Evolutionary conservation across 805 yeast genomes (phyloP).

Genomic region (Ogataea pignaliae): DNA sequence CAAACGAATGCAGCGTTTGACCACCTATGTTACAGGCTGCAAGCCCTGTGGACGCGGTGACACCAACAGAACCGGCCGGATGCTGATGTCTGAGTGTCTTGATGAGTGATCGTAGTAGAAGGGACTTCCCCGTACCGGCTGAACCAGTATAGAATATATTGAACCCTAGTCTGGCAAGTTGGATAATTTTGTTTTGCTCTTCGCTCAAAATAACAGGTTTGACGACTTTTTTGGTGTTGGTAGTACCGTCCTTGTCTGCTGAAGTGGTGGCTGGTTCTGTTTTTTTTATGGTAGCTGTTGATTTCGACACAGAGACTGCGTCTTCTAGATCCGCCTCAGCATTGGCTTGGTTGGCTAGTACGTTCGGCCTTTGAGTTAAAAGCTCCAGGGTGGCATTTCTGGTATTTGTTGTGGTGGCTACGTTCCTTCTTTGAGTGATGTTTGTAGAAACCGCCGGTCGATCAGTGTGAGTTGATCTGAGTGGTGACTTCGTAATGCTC

Average conservation of each 20-base stretch:
- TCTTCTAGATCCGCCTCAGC: too few relatives aligned
- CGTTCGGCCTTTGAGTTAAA: too few relatives aligned
- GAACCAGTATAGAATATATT: slow-evolving; percentile 89
- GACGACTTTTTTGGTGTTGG: slow-evolving; percentile 5
- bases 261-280: not conserved
- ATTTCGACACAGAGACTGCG: too few relatives aligned
- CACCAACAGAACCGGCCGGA: slow-evolving; percentile 52
- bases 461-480: too few relatives aligned
- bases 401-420: too few relatives aligned
- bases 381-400: too few relatives aligned
- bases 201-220: slow-evolving; percentile 37
- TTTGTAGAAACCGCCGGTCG: too few relatives aligned
- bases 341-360: not conserved
- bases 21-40: slow-evolving; percentile 86
- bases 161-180: slow-evolving; percentile 54
- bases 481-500: too few relatives aligned
- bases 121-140: slow-evolving; percentile 91
- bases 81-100: slow-evolving; percentile 43
- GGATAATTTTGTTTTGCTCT: slow-evolving; percentile 65
- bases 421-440: too few relatives aligned
- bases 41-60: slow-evolving; percentile 81
- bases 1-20: slow-evolving; percentile 67
- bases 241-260: not conserved
- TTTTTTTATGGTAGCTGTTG: too few relatives aligned
- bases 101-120: slow-evolving; percentile 64